Evolutionary conservation across 2,329 filamentous ascomycete genomes (phyloP), one percentile per base, ranked within the genome.

Genomic region (Exophiala calicioides): DNA sequence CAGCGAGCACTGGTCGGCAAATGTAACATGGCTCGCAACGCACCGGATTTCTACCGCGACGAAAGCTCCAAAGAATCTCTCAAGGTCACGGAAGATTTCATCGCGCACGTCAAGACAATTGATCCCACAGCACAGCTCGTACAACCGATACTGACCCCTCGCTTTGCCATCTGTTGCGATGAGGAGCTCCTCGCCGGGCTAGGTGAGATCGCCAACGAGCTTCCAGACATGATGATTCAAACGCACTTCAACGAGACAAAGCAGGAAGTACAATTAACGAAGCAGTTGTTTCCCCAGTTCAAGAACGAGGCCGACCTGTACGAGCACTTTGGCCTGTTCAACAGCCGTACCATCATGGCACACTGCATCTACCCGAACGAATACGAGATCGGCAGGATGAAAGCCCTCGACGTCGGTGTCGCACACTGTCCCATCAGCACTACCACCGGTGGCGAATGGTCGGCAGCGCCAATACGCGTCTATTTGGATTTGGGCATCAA

Each of bases 221-320:
- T 81, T 39, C 64, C 64, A 1, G 61, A 68, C 3, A 59, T 82
- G 21, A 65, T 75, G 0, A 76, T 84, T 33, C 80, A 84, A 63
- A 82, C 79, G 10, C 80, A 84, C 59, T 82, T 83, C 66, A 77
- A 81, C 63, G 80, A 84, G 58, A 77, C 80, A 0, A 66, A 73
- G 59, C 76, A 81, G 52, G 80, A 83, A 58, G 76, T 80, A 48
- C 52, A 66, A 3, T 68, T 72, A 7, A 82, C 79, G 1, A 63
- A 62, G 16, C 59, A 66, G 1, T 65, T 83, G 5, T 83, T 81
- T 54, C 75, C 77, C 0, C 61, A 69, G 1, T 80, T 80, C 48
- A 54, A 57, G 2, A 78, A 70, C 55, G 79, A 84, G 61, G 78
- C 70, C 0, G 77, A 81, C 47, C 63, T 84, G n/a, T 84, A 83